Evolutionary conservation across 495 filamentous ascomycete genomes (phyloP), one percentile per base, ranked within the genome.

Genomic region (Lasiosphaeria ovina): DNA sequence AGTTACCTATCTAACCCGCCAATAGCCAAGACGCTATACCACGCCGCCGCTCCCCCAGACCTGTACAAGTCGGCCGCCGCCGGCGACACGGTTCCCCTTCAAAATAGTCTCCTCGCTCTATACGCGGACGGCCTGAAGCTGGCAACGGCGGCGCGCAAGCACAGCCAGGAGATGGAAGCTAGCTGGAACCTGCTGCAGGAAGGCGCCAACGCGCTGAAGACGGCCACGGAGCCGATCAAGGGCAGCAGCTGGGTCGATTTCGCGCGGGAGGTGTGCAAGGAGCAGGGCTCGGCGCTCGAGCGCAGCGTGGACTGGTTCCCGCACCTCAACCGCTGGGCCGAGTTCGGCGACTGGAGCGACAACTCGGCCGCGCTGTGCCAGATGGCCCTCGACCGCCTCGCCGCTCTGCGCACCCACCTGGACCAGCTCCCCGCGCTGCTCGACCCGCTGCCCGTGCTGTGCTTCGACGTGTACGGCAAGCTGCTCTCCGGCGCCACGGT

Each of bases 111-210:
- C n/a, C 12, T 51, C 4, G 32, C n/a, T 17, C 3, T 51, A 24
- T 51, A n/a, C 16, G 49, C 32, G 17, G 49, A 51, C 16, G 49
- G 49, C 7, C 17, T 24, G 9, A 51, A 51, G 49, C 49, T 51
- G 49, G 32, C 49, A 14, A 31, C 17, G 49, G 49, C 17, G 10
- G 10, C 32, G 17, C 49, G 49, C 32, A 24, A 51, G 49, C 49
- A 51, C 17, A 51, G 17, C 9, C 4, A 51, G 32, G 17, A 14
- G 10, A 51, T 51, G 49, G 32, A 24, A 51, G 32, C 16, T 24
- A 9, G 32, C 10, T 9, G 17, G 4, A 24, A 51, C 49, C 8
- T 24, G 49, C 7, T 51, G 3, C 49, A 4, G 49, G 12, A 3
- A 4, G 49, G 49, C 6, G 49, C 32, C 49, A 51, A 51, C 16